Evolutionary conservation across 2,329 filamentous ascomycete genomes (phyloP).

Genomic region (Sclerotinia subarctica): DNA sequence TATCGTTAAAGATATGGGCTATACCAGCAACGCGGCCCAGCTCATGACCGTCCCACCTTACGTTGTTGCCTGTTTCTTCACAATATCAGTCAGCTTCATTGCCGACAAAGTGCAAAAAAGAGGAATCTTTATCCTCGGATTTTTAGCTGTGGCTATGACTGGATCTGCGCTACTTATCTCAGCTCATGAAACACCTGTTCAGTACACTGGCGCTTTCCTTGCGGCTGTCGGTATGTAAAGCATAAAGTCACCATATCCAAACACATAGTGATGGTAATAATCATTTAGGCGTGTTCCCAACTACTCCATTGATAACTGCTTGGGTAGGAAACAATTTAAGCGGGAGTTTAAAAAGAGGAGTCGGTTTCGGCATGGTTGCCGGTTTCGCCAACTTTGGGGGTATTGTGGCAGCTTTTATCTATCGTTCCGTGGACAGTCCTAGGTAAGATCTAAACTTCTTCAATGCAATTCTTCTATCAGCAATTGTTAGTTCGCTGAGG

Average conservation of each 20-base stretch:
- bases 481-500: background rate
- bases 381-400: constrained; percentile 91
- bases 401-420: constrained; percentile 50
- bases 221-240: constrained; percentile 56
- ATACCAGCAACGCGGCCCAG: constrained; percentile 51
- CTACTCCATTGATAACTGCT: constrained; percentile 76
- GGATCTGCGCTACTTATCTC: constrained; percentile 78
- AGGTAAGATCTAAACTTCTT: constrained; percentile 34
- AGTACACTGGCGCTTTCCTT: constrained; percentile 80
- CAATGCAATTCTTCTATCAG: background rate
- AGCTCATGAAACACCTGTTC: constrained; percentile 58
- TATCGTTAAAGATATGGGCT: constrained; percentile 51
- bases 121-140: constrained; percentile 67
- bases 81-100: constrained; percentile 64
- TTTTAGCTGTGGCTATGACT: constrained; percentile 62
- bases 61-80: constrained; percentile 62
- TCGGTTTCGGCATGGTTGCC: constrained; percentile 82
- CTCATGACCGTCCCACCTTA: constrained; percentile 51
- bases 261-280: background rate
- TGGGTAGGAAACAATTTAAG: constrained; percentile 88
- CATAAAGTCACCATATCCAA: constrained; percentile 22
- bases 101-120: constrained; percentile 71
- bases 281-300: constrained; percentile 71
- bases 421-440: constrained; percentile 42
- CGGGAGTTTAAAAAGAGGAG: constrained; percentile 86